These are phyloP conservation scores for Arachis monticola DNA, from an alignment of 331 rosid genomes.

Conservation along the genomic window DNA sequence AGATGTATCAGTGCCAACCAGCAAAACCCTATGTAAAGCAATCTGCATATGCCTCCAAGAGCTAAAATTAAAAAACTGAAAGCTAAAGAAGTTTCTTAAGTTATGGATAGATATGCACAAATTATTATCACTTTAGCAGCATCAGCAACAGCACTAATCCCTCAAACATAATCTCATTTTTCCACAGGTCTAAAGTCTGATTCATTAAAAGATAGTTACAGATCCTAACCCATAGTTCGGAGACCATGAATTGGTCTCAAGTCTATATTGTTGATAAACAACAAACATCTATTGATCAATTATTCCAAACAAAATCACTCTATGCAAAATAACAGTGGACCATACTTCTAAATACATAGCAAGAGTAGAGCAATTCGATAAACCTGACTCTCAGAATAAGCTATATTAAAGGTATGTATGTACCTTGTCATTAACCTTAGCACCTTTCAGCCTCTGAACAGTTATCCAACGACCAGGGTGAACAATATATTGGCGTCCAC, in stretches of 20 bases:
- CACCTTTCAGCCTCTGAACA: conserved; percentile 90
- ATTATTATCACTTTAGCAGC: conserved; percentile 17
- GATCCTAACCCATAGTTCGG: conserved; percentile 24
- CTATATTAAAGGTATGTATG: background rate
- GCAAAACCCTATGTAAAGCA: conserved; percentile 84
- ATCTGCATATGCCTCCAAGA: conserved; percentile 56
- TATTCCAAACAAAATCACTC: conserved; percentile 22
- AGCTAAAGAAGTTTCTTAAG: conserved; percentile 3
- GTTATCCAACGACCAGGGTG: conserved; percentile 83
- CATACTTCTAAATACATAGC: background rate
- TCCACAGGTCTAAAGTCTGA: background rate
- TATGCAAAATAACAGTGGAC: background rate
- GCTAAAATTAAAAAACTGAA: conserved; percentile 32
- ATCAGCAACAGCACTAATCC: background rate
- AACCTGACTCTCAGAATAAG: conserved; percentile 20
- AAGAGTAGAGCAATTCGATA: conserved; percentile 9
- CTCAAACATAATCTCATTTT: background rate
- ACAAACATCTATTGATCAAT: background rate
- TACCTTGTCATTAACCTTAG: conserved; percentile 86
- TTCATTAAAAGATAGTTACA: background rate
- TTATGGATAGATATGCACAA: background rate
- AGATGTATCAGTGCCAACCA: conserved; percentile 80
- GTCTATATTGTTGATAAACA: conserved; percentile 8
- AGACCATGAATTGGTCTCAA: background rate
- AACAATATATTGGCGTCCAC: conserved; percentile 90